Conservation (phyloP, 495 filamentous ascomycete genomes). For the Cudoniella acicularis region DNA sequence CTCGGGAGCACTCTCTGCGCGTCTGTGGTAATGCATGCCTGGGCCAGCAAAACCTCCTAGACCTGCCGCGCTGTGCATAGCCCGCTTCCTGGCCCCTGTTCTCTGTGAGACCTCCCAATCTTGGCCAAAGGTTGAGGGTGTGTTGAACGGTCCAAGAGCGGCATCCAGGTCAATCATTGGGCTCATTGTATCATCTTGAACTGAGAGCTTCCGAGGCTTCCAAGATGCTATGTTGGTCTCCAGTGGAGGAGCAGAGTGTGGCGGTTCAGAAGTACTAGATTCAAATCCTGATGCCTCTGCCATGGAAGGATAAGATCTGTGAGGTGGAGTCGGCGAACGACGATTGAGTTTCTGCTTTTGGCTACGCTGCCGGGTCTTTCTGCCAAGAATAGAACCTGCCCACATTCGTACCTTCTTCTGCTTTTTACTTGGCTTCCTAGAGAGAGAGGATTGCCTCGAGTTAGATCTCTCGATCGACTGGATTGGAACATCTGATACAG, state of each 20-base stretch:
- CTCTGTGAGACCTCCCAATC: slow-evolving; percentile 54
- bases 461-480: slow-evolving; percentile 14
- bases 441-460: slow-evolving; percentile 21
- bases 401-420: slow-evolving; percentile 78
- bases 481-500: slow-evolving; percentile 4
- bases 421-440: slow-evolving; percentile 59
- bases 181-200: slow-evolving; percentile 58
- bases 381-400: slow-evolving; percentile 72
- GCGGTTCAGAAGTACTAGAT: slow-evolving; percentile 29
- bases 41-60: slow-evolving; percentile 72
- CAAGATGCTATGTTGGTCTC: slow-evolving; percentile 37
- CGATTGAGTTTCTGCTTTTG: slow-evolving; percentile 31
- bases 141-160: slow-evolving; percentile 90
- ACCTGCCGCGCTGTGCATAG: slow-evolving; percentile 85
- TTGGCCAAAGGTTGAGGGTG: slow-evolving; percentile 51
- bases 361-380: slow-evolving; percentile 53
- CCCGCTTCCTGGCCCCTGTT: slow-evolving; percentile 60
- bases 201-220: slow-evolving; percentile 37
- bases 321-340: slow-evolving; percentile 38
- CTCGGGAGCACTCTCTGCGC: slow-evolving; percentile 86
- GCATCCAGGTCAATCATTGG: slow-evolving; percentile 93
- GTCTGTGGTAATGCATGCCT: slow-evolving; percentile 85
- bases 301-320: slow-evolving; percentile 18
- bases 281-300: slow-evolving; percentile 8
- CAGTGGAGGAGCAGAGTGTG: slow-evolving; percentile 24